Conservation (phyloP, 2,329 filamentous ascomycete species). For the Hortaea sp. region DNA sequence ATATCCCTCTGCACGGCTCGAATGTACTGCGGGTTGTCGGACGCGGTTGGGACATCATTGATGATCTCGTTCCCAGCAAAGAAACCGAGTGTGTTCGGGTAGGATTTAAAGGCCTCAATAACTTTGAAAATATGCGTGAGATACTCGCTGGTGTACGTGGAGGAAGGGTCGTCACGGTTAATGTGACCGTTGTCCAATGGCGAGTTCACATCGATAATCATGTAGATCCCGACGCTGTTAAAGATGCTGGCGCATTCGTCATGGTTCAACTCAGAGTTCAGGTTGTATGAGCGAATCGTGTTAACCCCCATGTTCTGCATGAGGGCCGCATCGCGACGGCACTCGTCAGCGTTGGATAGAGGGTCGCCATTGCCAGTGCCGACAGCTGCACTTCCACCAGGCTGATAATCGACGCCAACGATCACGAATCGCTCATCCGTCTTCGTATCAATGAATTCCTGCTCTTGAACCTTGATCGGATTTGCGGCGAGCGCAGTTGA, state of each 20-base stretch:
- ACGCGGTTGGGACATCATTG: conserved; percentile 45
- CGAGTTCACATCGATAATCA: conserved; percentile 57
- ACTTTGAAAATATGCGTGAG: conserved; percentile 50
- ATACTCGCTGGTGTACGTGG: conserved; percentile 47
- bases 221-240: conserved; percentile 56
- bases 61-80: conserved; percentile 61
- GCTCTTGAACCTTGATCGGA: conserved; percentile 46
- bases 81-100: conserved; percentile 56
- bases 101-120: conserved; percentile 57
- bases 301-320: conserved; percentile 56
- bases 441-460: conserved; percentile 51
- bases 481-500: conserved; percentile 26
- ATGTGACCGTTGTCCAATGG: conserved; percentile 47
- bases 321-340: conserved; percentile 52
- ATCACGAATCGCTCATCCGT: conserved; percentile 52
- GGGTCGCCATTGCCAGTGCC: conserved; percentile 43
- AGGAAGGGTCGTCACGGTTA: conserved; percentile 44
- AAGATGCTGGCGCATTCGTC: conserved; percentile 54
- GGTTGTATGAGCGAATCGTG: conserved; percentile 56
- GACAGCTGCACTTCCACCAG: conserved; percentile 50
- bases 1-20: conserved; percentile 55
- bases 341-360: conserved; percentile 46
- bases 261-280: conserved; percentile 50
- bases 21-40: conserved; percentile 48
- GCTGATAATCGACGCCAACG: conserved; percentile 46